A percentile compares a stretch with the other conserved stretches of the same genome.
These are phyloP conservation scores for Pseudomicrostroma phylloplanum DNA, from an alignment of 1,284 basidiomycete genomes.

Conservation along the genomic window DNA sequence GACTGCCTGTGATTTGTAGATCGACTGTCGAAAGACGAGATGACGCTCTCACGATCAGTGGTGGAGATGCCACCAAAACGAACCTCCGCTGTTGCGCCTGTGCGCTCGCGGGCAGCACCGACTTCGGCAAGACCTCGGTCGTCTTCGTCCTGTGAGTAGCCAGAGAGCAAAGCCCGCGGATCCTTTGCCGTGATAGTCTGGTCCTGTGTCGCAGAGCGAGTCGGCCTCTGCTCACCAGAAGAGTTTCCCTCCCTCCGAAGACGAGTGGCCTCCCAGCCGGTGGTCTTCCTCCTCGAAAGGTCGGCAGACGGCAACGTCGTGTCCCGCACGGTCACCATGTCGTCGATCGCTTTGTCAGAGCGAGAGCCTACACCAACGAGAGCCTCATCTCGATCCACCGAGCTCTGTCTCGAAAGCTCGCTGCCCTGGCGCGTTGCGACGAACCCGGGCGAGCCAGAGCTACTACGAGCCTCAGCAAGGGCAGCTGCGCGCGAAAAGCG, in stretches of 20 bases:
- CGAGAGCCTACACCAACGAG: background rate
- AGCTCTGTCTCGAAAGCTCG: no score
- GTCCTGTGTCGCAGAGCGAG: conserved; percentile 11
- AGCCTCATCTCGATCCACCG: no score
- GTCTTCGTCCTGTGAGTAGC: background rate
- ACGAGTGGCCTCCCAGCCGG: background rate
- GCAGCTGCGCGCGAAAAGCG: conserved; percentile 11
- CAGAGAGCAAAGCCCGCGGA: background rate
- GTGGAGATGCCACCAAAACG: conserved; percentile 24
- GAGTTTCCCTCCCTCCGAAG: no score
- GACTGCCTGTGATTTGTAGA: conserved; percentile 23
- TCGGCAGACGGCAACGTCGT: conserved; percentile 15
- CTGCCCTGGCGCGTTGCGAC: no score
- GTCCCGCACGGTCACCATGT: conserved; percentile 15
- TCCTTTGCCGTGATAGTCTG: conserved; percentile 12
- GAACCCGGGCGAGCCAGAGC: conserved; percentile 6
- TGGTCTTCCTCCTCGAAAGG: conserved; percentile 17
- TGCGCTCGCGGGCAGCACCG: conserved; percentile 16
- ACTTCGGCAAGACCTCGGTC: background rate
- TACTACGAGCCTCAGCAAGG: conserved; percentile 8
- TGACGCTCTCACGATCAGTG: conserved; percentile 19
- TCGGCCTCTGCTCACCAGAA: background rate
- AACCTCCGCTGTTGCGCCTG: conserved; percentile 31
- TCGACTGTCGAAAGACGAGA: conserved; percentile 23
- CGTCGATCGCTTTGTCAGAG: conserved; percentile 1